Evolutionary conservation across 768 basidiomycete species (phyloP).

Genomic region (Hericium alpestre): DNA sequence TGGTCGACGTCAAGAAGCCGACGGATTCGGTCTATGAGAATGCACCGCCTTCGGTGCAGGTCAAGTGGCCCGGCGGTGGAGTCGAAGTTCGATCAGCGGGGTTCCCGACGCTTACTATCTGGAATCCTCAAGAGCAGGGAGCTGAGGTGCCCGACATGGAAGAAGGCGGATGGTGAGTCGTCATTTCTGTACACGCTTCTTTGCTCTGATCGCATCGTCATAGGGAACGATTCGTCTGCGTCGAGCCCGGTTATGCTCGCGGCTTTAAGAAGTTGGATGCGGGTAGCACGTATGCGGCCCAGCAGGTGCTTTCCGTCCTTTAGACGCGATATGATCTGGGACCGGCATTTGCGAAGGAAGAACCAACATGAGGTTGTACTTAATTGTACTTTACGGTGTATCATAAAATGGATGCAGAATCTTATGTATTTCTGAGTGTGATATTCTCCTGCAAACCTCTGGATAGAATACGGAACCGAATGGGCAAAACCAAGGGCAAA

Average conservation of each 20-base stretch:
- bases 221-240: conserved; percentile 80
- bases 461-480: too few relatives aligned
- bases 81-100: conserved; percentile 41
- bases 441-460: too few relatives aligned
- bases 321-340: neutral
- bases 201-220: conserved; percentile 2
- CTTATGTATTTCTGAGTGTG: too few relatives aligned
- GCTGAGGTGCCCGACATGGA: conserved; percentile 85
- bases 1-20: conserved; percentile 52
- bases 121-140: conserved; percentile 83
- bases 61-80: conserved; percentile 41
- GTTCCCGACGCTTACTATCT: conserved; percentile 78
- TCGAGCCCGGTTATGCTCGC: conserved; percentile 81
- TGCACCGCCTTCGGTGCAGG: conserved; percentile 42
- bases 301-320: conserved; percentile 53
- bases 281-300: conserved; percentile 66
- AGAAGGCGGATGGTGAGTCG: conserved; percentile 65
- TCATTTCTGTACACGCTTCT: neutral
- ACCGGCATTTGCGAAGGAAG: too few relatives aligned
- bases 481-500: too few relatives aligned
- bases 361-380: too few relatives aligned
- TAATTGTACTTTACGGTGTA: too few relatives aligned
- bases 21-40: conserved; percentile 77
- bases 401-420: too few relatives aligned
- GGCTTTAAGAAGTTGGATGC: conserved; percentile 56